Base-by-base conservation (phyloP, 1,139 yeast species). In the Kodamaea sp. region DNA sequence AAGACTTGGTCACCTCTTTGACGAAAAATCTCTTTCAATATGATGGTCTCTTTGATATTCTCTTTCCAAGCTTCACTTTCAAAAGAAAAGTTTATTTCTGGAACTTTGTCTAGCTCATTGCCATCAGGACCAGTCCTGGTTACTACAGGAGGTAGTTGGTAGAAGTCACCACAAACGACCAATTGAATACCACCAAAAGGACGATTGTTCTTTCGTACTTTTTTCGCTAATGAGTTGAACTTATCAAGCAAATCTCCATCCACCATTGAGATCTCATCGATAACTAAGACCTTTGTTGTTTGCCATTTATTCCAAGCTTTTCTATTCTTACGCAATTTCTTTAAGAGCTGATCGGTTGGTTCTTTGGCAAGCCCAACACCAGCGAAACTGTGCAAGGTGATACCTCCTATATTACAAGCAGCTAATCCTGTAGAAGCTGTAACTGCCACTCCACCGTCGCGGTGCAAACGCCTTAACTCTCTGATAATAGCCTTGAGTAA, bases 371-470 rank as follows among this genome's bases (percentile, higher is more conserved):
- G 59, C 0, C 96, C 96, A 24, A 88, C 81, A 1, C 96, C 96
- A 0, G 95, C 81, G 63, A 81, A 88, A 15, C 94, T 80, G 54
- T 89, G 96, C 2, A 89, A 59, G 0, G 97, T 89, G 26, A 76
- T 75, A 15, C 97, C 97, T 4, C 96, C 95, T 39, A 89, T 82
- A 53, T 88, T 87, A 53, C 92, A 84, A 1, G 96, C 96, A 0
- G 97, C 97, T 26, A 89, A 64, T 0, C 97, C 97, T 0, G 97
- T 89, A 0, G 95, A 83, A 0, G 97, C 97, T 0, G 96, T 88
- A 2, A 88, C 87, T 0, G 88, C 94, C 1, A 89, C 89, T 10
- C 67, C 54, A 1, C 76, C 76, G 3, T 53, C 54, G 1, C 71
- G 69, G 50, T 79, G 69, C 35, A 64, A 70, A 1, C 46, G 38